phyloP scores from a whole-genome alignment of 2,329 filamentous ascomycete genomes.

The Didymella pomorum region DNA sequence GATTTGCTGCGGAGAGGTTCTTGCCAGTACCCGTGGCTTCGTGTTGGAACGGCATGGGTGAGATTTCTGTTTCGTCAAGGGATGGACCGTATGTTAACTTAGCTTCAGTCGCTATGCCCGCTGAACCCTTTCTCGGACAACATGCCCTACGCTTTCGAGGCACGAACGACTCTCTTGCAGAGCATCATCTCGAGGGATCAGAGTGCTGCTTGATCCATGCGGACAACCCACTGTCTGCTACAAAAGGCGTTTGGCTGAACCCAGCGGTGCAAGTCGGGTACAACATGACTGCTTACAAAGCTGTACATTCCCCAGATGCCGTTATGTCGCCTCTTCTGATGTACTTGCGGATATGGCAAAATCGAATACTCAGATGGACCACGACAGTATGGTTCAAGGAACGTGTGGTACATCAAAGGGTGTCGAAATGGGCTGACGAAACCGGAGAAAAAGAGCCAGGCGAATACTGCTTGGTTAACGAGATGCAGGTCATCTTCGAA shows the following conservation, averaged over 20 bases:
- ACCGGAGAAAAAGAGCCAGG: constrained; percentile 35
- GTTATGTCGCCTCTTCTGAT: constrained; percentile 22
- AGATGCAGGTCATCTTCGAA: constrained; percentile 50
- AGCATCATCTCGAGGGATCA: constrained; percentile 73
- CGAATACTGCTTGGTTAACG: constrained; percentile 47
- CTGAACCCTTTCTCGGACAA: constrained; percentile 33
- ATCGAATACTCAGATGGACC: constrained; percentile 20
- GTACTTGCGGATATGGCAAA: constrained; percentile 24
- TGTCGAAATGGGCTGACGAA: constrained; percentile 20
- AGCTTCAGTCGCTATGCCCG: constrained; percentile 44
- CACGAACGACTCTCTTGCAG: constrained; percentile 67
- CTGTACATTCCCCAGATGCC: constrained; percentile 19
- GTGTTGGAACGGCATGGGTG: constrained; percentile 72
- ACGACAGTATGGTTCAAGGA: constrained; percentile 25
- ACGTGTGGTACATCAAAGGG: constrained; percentile 17
- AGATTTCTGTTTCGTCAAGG: not conserved
- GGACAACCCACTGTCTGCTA: constrained; percentile 67
- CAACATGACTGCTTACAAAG: constrained; percentile 49
- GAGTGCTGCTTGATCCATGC: constrained; percentile 82
- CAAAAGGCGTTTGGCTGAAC: constrained; percentile 71
- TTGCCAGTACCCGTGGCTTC: constrained; percentile 66
- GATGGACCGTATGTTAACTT: not conserved
- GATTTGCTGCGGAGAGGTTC: constrained; percentile 59
- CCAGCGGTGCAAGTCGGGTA: constrained; percentile 74
- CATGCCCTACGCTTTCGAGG: constrained; percentile 67